Evolutionary conservation across 495 filamentous ascomycete species (phyloP).

Genomic region (Penicillium mononematosum): DNA sequence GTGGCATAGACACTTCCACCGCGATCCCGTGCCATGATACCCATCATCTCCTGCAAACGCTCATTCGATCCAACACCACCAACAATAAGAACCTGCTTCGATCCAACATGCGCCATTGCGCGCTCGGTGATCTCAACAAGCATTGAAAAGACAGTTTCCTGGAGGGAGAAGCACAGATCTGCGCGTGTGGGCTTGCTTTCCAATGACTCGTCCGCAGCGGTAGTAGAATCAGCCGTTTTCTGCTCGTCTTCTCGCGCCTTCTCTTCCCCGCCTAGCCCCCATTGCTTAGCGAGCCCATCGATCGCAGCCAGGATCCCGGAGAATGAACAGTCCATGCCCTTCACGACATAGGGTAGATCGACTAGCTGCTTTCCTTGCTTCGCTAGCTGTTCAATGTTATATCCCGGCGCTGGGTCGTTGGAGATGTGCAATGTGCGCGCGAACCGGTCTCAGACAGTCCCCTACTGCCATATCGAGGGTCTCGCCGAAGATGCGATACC

Average conservation of each 20-base stretch:
- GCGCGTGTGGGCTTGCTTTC: conserved; percentile 62
- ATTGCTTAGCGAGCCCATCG: conserved; percentile 70
- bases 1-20: conserved; percentile 91
- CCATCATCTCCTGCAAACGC: conserved; percentile 98
- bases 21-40: conserved; percentile 85
- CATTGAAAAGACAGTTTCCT: conserved; percentile 96
- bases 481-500: conserved; percentile 97
- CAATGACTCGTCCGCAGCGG: conserved; percentile 24
- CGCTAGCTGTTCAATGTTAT: conserved; percentile 96
- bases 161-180: conserved; percentile 89
- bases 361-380: conserved; percentile 72
- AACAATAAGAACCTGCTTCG: conserved; percentile 86
- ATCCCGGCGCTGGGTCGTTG: conserved; percentile 94
- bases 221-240: conserved; percentile 6
- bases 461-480: conserved; percentile 96
- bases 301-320: conserved; percentile 82
- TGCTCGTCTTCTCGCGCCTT: conserved; percentile 38
- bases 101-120: conserved; percentile 96
- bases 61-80: conserved; percentile 99
- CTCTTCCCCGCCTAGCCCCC: conserved; percentile 46
- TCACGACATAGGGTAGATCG: conserved; percentile 92
- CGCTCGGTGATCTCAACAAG: conserved; percentile 97
- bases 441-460: conserved; percentile 95
- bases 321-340: conserved; percentile 98
- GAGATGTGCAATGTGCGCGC: conserved; percentile 84